Percentiles rank a stretch among this genome's conserved stretches.
phyloP scores from a whole-genome alignment of 805 yeast genomes.

The Tetrapisispora iriomotensis region DNA sequence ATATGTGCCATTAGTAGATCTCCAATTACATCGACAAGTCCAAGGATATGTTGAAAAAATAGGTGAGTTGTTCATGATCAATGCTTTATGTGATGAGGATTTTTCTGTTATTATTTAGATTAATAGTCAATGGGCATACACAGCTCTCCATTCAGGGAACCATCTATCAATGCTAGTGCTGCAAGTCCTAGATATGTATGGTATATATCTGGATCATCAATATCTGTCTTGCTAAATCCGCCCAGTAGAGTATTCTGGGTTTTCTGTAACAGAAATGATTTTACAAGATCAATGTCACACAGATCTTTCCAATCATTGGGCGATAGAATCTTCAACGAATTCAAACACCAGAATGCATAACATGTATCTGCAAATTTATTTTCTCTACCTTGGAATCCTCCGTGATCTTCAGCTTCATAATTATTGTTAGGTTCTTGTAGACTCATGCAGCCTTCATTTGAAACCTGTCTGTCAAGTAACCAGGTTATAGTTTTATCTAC shows the following conservation, averaged over 20 bases:
- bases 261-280: conserved; percentile 37
- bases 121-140: conserved; percentile 18
- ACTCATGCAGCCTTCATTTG: conserved; percentile 14
- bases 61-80: no score
- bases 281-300: conserved; percentile 21
- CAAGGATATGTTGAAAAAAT: no score
- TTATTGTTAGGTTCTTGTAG: conserved; percentile 25
- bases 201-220: conserved; percentile 57
- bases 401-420: conserved; percentile 43
- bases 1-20: no score
- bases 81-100: no score
- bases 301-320: conserved; percentile 9
- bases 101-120: not conserved
- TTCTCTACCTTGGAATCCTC: conserved; percentile 82
- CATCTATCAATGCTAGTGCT: conserved; percentile 34
- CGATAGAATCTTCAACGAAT: conserved; percentile 41
- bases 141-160: conserved; percentile 21
- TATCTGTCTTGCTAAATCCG: conserved; percentile 66
- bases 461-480: conserved; percentile 53
- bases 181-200: conserved; percentile 59
- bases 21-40: no score
- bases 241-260: conserved; percentile 62
- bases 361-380: conserved; percentile 82
- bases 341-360: conserved; percentile 77
- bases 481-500: conserved; percentile 41